Evolutionary conservation across 1,284 basidiomycete species (phyloP), one percentile per base, ranked within the genome.

Genomic region (Cryptococcus jaspeensis): DNA sequence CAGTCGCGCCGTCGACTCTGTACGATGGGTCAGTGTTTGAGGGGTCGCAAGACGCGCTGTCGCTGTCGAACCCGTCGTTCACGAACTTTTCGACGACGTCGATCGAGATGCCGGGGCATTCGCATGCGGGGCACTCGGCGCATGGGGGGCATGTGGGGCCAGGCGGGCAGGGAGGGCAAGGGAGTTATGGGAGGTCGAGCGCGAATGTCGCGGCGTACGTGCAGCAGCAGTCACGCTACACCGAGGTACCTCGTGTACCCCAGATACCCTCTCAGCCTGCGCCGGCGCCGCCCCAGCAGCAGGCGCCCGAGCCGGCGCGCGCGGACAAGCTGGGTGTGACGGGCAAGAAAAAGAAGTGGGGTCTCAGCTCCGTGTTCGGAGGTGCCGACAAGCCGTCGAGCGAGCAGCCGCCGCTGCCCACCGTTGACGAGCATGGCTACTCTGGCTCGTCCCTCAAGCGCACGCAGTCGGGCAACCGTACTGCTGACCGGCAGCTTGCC

Each of bases 391-490:
- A 90, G 68, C 81, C 80, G 36, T 82, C 58, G 2, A 54, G 64
- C 1, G 61, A 62, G 0, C 80, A 90, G 5, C 84, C 62, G 5
- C 84, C 62, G 5, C 80, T 91, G 5, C 84, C 87, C 18, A 84
- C 88, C 23, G 84, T 90, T 48, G 87, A 88, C 52, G 69, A 71
- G 42, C 36, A 38, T 41, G 46, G 44, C 78, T 84, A 50, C 77
- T 81, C 62, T 69, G 74, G 45, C 71, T 84, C 55, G 79, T 78
- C 87, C 16, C 84, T 92, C 74, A 94, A 94, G 79, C 89, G 92
- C 41, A 86, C 89, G 2, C 88, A 90, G 67, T 91, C 91, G 15
- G 86, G 87, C 13, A 61, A 68, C 45, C 87, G 87, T 65, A 65
- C 75, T 18, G 86, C 84, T 23, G 88, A 89, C 68, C 84, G 85